These are phyloP conservation scores for Salix viminalis DNA, from an alignment of 345 rosid genomes.

Conservation along the genomic window DNA sequence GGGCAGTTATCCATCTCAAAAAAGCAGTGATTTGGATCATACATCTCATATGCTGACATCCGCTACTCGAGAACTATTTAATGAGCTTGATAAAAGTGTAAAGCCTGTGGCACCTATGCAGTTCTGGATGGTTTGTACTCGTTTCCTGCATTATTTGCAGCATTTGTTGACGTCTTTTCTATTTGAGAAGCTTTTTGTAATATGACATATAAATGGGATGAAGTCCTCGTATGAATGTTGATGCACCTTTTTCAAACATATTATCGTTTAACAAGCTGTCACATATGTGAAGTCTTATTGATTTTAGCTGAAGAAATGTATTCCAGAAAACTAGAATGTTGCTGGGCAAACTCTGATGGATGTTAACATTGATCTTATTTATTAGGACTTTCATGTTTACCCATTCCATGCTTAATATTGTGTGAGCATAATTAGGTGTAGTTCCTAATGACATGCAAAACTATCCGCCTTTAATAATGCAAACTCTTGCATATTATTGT, in stretches of 20 bases:
- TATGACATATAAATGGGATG: not conserved
- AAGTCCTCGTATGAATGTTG: not conserved
- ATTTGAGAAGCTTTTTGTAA: not conserved
- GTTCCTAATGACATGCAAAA: not conserved
- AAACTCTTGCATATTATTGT: not conserved
- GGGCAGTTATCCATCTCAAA: slow-evolving; percentile 64
- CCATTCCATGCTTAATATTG: not conserved
- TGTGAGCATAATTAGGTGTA: not conserved
- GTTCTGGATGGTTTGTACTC: slow-evolving; percentile 84
- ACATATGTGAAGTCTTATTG: not conserved
- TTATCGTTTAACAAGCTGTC: not conserved
- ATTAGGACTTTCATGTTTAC: not conserved
- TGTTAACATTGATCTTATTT: not conserved
- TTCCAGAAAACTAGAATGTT: not conserved
- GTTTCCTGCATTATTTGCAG: slow-evolving; percentile 5
- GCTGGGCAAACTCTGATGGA: not conserved
- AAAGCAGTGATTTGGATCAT: slow-evolving; percentile 78
- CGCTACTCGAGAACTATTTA: slow-evolving; percentile 87
- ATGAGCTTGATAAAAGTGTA: slow-evolving; percentile 84
- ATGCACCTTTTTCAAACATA: not conserved
- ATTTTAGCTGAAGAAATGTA: not conserved
- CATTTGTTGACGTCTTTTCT: not conserved
- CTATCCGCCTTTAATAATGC: not conserved
- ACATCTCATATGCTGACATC: slow-evolving; percentile 90
- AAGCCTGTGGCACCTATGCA: slow-evolving; percentile 91